These are phyloP conservation scores for Leucosporidium scottii DNA, from an alignment of 768 basidiomycete species.

Conservation along the genomic window DNA sequence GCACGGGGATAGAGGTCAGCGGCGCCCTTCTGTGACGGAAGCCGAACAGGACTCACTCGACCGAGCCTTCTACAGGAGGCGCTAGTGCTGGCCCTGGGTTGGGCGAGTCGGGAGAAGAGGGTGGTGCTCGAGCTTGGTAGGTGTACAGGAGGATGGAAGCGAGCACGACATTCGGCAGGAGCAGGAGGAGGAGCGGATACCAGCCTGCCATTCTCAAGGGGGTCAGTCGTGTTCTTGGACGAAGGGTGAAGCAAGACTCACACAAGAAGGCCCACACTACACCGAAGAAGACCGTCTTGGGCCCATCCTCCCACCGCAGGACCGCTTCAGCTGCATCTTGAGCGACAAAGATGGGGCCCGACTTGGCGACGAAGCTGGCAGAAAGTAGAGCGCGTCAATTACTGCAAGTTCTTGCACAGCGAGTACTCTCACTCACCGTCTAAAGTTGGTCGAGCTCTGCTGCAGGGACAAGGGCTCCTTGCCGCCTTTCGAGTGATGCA, in stretches of 20 bases:
- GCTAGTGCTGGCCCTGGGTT: no score
- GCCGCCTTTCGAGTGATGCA: no score
- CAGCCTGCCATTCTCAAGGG: conserved; percentile 11
- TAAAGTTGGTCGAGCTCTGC: conserved; percentile 34
- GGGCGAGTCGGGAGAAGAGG: background rate
- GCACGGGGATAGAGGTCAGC: background rate
- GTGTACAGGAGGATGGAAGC: conserved; percentile 18
- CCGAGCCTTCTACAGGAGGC: conserved; percentile 16
- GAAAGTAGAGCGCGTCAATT: background rate
- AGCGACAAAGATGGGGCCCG: conserved; percentile 36
- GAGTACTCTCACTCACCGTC: conserved; percentile 18
- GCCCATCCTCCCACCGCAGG: conserved; percentile 33
- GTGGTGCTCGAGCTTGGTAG: conserved; percentile 4
- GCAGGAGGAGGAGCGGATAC: conserved; percentile 16
- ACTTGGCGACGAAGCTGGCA: conserved; percentile 36
- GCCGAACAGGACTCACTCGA: conserved; percentile 8
- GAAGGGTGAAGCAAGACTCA: background rate
- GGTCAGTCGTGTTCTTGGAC: background rate
- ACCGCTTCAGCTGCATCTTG: conserved; percentile 35
- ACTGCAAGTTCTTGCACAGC: no score
- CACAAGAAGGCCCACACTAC: conserved; percentile 30
- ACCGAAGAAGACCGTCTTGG: conserved; percentile 36
- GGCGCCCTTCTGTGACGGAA: background rate
- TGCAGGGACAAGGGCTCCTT: conserved; percentile 32
- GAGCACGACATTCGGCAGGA: conserved; percentile 24